Conservation (phyloP, 2,329 filamentous ascomycete genomes). For the Colletotrichum agaves region DNA sequence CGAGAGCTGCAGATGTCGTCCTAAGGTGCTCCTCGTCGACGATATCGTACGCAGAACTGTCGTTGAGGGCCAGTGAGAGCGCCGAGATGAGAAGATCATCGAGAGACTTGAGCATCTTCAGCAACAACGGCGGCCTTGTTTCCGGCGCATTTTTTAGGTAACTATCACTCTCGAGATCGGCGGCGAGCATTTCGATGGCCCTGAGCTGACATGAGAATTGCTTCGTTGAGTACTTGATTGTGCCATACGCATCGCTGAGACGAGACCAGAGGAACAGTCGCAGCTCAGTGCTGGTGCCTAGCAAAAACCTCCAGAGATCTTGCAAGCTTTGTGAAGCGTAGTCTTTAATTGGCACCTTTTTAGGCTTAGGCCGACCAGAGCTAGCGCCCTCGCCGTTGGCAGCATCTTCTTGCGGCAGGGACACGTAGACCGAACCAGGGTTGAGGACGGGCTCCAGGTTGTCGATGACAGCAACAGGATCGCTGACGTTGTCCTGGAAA, state of each 20-base stretch:
- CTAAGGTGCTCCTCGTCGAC: conserved; percentile 83
- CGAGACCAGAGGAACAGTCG: conserved; percentile 90
- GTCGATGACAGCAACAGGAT: conserved; percentile 88
- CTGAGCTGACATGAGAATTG: conserved; percentile 88
- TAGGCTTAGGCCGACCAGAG: conserved; percentile 31
- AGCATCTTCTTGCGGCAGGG: conserved; percentile 36
- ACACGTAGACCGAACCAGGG: conserved; percentile 65
- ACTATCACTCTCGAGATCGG: conserved; percentile 70
- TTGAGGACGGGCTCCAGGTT: conserved; percentile 93
- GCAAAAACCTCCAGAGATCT: conserved; percentile 87
- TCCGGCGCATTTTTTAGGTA: conserved; percentile 68
- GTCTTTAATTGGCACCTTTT: conserved; percentile 57
- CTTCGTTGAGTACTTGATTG: conserved; percentile 87
- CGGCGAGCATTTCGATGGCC: conserved; percentile 84
- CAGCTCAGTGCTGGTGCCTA: conserved; percentile 82
- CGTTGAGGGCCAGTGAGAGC: conserved; percentile 74
- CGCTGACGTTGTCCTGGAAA: conserved; percentile 83
- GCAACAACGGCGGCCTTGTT: conserved; percentile 74
- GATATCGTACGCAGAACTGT: conserved; percentile 80
- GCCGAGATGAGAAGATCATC: conserved; percentile 80
- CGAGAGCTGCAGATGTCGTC: conserved; percentile 77
- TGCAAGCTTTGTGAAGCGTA: conserved; percentile 68
- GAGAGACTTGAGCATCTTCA: conserved; percentile 81
- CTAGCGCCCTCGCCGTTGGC: conserved; percentile 35
- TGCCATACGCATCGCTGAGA: conserved; percentile 87